Base-by-base conservation (phyloP, 2,329 filamentous ascomycete genomes). In the Whalleya microplaca region DNA sequence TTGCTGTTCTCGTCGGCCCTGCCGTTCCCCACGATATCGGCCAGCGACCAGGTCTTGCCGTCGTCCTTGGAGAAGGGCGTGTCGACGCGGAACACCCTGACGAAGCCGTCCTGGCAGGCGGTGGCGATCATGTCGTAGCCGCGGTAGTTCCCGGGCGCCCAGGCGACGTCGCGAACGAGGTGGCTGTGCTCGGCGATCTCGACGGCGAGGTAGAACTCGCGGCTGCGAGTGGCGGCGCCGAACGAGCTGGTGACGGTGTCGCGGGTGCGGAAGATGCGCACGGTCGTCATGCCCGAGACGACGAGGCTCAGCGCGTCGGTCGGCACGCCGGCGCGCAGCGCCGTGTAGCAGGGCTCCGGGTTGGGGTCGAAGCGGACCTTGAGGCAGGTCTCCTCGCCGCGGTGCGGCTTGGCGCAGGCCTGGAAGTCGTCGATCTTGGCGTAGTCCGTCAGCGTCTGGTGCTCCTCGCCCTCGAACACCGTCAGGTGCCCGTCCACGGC, bases 41-140 rank as follows among this genome's bases (percentile, higher is more conserved):
- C 68, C 6, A 73, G 71, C 4, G 80, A 76, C 82, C 80, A 86
- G 5, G 75, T 76, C 63, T 77, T 81, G 45, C 72, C 81, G 65
- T 76, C 82, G 58, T 73, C 77, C 59, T 69, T 75, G 61, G 66
- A 71, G 58, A 75, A 75, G 0, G 83, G 81, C 0, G 89, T 89
- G 37, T 87, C 85, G 18, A 96, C 73, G 66, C 94, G 87, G 69
- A 96, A 96, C n/a, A 99, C 89, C 41, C 94, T 84, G 41, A 97
- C 86, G 65, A 86, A 88, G 2, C 95, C 94, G 71, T 99, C 95
- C 73, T 96, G 96, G 71, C 91, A 95, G 2, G 92, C 94, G 5
- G 93, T 96, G 2, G 94, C 95, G 65, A 98, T 84, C 55, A 94
- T 83, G 72, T 99, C 95, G 71, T 91, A 94, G 1, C 94, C 94